Conservation (phyloP, 805 yeast species). For the Pichia membranifaciens region DNA sequence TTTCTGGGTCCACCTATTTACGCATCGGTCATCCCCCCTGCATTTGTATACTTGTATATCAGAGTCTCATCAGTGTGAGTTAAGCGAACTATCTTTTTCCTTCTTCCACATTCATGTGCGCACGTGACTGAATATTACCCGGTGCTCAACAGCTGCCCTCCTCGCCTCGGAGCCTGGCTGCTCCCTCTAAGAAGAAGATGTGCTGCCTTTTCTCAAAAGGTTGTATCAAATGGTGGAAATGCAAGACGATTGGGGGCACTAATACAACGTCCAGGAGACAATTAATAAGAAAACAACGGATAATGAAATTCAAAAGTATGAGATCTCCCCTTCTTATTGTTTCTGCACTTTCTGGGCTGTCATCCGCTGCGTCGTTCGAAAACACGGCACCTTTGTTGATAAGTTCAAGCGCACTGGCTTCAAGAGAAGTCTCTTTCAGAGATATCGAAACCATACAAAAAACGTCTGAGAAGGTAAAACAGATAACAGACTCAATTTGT, state of each 20-base stretch:
- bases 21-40: too few species aligned
- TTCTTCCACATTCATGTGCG: too few species aligned
- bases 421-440: slow-evolving; percentile 10
- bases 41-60: too few species aligned
- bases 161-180: neutral
- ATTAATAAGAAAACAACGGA: neutral
- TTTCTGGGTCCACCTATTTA: too few species aligned
- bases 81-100: too few species aligned
- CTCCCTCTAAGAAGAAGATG: neutral
- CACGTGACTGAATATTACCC: too few species aligned
- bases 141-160: too few species aligned
- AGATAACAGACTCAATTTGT: slow-evolving; percentile 20
- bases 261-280: too few species aligned
- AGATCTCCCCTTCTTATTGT: neutral
- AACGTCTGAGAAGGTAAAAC: slow-evolving; percentile 5
- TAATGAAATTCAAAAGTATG: neutral
- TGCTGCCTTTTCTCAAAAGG: neutral
- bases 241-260: too few species aligned
- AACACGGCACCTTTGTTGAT: slow-evolving; percentile 31
- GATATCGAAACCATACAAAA: slow-evolving; percentile 16
- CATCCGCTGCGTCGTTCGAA: slow-evolving; percentile 20
- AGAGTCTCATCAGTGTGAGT: too few species aligned
- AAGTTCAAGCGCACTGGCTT: slow-evolving; percentile 11
- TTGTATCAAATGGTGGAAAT: too few species aligned
- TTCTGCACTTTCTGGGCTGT: slow-evolving; percentile 11